Evolutionary conservation across 345 rosid genomes (phyloP).

Genomic region (Draba incana): DNA sequence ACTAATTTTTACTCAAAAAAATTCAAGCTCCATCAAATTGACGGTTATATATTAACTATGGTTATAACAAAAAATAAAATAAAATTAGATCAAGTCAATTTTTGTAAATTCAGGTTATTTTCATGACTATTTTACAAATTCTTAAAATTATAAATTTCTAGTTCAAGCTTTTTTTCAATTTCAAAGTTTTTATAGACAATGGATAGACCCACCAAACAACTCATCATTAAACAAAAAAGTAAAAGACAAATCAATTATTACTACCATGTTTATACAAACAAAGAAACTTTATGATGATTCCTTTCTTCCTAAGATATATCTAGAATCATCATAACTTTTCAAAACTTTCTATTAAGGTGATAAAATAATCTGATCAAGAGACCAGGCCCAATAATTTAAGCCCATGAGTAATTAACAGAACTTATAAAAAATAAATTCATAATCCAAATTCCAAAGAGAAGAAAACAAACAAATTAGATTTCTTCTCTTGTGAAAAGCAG

Average conservation of each 20-base stretch:
- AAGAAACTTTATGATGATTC: constrained; percentile 28
- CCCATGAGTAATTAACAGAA: constrained; percentile 15
- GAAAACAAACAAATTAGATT: constrained; percentile 36
- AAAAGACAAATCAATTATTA: constrained; percentile 36
- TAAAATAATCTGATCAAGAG: not conserved
- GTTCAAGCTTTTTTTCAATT: not conserved
- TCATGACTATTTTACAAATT: too few relatives aligned
- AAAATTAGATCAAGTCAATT: too few relatives aligned
- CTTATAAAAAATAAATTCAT: not conserved
- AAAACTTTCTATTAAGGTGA: too few relatives aligned
- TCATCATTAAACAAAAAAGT: constrained; percentile 27
- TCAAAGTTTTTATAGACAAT: constrained; percentile 6
- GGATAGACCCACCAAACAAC: constrained; percentile 38
- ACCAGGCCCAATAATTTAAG: constrained; percentile 25
- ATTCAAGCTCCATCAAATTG: too few relatives aligned
- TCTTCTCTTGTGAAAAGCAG: too few relatives aligned
- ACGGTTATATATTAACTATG: too few relatives aligned
- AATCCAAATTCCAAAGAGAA: constrained; percentile 21
- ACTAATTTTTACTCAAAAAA: too few relatives aligned
- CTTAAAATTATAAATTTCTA: not conserved
- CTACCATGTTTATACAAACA: constrained; percentile 17
- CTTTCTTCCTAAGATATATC: constrained; percentile 40
- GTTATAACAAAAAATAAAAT: too few relatives aligned
- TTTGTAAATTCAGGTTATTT: too few relatives aligned
- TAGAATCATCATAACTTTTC: not conserved